Conservation (phyloP, 2,329 filamentous ascomycete genomes). For the Cryphonectria naterciae region DNA sequence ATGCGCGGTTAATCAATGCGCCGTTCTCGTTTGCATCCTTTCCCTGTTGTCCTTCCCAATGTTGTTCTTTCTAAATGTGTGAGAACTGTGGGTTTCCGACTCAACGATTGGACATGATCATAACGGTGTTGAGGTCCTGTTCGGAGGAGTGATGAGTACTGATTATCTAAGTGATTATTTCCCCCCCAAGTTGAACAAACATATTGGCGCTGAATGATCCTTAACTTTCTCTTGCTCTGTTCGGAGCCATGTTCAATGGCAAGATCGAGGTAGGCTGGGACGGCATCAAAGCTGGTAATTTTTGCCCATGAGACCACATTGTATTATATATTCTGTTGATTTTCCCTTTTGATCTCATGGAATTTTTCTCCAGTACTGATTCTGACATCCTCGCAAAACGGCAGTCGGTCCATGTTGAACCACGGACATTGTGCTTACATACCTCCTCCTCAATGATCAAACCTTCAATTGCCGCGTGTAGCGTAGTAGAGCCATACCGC, state of each 20-base stretch:
- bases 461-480: not conserved
- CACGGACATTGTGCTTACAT: not conserved
- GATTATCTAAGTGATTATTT: no score
- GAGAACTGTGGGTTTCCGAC: not conserved
- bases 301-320: no score
- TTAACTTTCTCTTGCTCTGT: no score
- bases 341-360: no score
- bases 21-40: not conserved
- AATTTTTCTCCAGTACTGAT: no score
- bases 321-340: no score
- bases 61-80: not conserved
- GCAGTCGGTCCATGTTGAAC: not conserved
- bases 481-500: not conserved
- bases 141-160: not conserved
- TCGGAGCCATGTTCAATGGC: no score
- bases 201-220: no score
- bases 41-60: not conserved
- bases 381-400: not conserved
- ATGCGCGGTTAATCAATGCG: not conserved
- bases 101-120: not conserved
- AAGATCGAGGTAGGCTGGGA: no score
- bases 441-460: not conserved
- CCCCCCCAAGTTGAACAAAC: no score
- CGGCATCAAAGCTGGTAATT: no score
- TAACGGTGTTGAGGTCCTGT: not conserved